These are phyloP conservation scores for Quercus aquifolioides DNA, from an alignment of 306 rosid genomes.

Conservation along the genomic window DNA sequence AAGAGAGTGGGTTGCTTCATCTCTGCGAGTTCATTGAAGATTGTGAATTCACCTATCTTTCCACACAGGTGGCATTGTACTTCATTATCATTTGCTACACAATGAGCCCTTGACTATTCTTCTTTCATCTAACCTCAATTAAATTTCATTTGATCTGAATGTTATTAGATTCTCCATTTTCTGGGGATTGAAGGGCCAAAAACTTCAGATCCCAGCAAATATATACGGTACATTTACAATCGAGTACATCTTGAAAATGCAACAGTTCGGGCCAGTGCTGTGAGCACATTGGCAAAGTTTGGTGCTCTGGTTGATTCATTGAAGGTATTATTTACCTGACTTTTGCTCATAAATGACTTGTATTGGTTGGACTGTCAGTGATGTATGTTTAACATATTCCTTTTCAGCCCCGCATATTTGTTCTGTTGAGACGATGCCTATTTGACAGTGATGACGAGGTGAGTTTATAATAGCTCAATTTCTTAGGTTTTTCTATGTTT, in stretches of 20 bases:
- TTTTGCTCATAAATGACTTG: background rate
- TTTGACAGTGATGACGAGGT: conserved; percentile 99
- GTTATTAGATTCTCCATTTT: conserved; percentile 82
- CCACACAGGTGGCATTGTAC: conserved; percentile 75
- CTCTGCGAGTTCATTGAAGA: conserved; percentile 98
- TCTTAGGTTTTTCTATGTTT: background rate
- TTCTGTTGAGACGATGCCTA: conserved; percentile 84
- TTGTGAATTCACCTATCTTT: conserved; percentile 96
- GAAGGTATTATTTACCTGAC: conserved; percentile 49
- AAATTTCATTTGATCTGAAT: conserved; percentile 6
- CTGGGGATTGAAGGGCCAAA: conserved; percentile 98
- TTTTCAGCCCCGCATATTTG: conserved; percentile 84
- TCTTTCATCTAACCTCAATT: conserved; percentile 10
- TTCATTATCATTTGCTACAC: conserved; percentile 14
- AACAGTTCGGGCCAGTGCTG: conserved; percentile 96
- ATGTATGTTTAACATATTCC: conserved; percentile 14
- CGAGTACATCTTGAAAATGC: conserved; percentile 99
- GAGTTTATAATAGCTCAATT: conserved; percentile 15
- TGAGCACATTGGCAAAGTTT: conserved; percentile 97
- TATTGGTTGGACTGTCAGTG: conserved; percentile 21
- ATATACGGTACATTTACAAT: conserved; percentile 87
- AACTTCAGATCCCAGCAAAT: conserved; percentile 97
- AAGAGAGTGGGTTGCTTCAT: conserved; percentile 96
- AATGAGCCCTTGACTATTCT: conserved; percentile 1
- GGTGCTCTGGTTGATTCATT: conserved; percentile 85